phyloP scores from a whole-genome alignment of 108 stramenopile genomes.

The Nitzschia inconspicua region DNA sequence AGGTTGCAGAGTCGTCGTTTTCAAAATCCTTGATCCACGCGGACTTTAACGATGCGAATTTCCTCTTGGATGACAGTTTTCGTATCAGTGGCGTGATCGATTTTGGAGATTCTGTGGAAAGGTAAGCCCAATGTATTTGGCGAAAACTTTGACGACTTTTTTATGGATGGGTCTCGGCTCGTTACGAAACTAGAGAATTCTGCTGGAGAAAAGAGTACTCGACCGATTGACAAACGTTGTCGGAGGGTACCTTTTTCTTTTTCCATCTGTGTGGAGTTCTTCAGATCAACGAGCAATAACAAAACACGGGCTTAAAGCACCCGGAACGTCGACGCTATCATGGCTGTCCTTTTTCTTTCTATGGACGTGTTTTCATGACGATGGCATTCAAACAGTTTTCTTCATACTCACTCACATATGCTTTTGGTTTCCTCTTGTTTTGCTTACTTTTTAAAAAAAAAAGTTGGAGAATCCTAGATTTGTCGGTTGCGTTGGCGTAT shows the following conservation, averaged over 20 bases:
- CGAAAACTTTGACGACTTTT: too few relatives aligned
- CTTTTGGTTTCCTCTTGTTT: conserved; percentile 14
- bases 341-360: conserved; percentile 37
- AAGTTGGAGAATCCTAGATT: conserved; percentile 85
- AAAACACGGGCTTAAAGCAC: conserved; percentile 91
- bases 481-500: conserved; percentile 85
- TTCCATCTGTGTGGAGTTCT: conserved; percentile 55
- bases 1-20: conserved; percentile 26
- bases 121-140: conserved; percentile 48
- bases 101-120: conserved; percentile 86
- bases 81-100: conserved; percentile 80
- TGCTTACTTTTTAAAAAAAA: conserved; percentile 12
- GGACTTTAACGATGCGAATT: conserved; percentile 91
- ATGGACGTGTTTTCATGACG: conserved; percentile 69
- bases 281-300: conserved; percentile 88
- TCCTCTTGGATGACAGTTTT: conserved; percentile 56
- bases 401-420: neutral
- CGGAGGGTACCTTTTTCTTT: conserved; percentile 61
- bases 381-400: conserved; percentile 70
- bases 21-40: conserved; percentile 22
- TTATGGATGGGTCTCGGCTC: too few relatives aligned
- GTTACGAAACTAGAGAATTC: conserved; percentile 79
- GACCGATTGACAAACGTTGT: conserved; percentile 86
- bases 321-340: conserved; percentile 91
- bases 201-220: conserved; percentile 44